phyloP scores from a whole-genome alignment of 371 early-diverging fungal species.

The Dinochytrium kinnereticum region DNA sequence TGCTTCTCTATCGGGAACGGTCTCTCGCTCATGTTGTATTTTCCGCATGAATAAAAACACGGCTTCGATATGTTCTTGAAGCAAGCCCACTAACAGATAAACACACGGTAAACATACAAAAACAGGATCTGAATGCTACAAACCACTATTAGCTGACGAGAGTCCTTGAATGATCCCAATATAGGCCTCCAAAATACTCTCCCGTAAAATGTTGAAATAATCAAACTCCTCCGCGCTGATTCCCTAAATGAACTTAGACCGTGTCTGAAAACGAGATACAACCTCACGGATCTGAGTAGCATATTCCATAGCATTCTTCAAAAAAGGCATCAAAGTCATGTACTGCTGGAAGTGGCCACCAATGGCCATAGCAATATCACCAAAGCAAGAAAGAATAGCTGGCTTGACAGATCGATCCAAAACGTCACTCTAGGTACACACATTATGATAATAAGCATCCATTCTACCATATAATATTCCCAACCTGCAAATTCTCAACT shows the following conservation, averaged over 20 bases:
- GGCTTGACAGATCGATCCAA: constrained; percentile 90
- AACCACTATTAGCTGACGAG: constrained; percentile 65
- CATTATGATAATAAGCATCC: background rate
- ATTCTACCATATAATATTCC: background rate
- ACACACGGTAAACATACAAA: background rate
- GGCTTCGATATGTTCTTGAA: constrained; percentile 65
- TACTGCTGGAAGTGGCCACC: constrained; percentile 85
- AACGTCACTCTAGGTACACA: constrained; percentile 55
- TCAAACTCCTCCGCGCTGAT: constrained; percentile 60
- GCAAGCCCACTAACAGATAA: constrained; percentile 53
- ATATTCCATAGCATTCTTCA: constrained; percentile 72
- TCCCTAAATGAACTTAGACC: too few relatives aligned
- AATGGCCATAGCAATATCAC: constrained; percentile 96
- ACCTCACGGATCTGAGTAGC: too few relatives aligned
- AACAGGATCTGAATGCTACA: background rate
- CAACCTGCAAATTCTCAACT: constrained; percentile 72
- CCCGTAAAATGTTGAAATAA: constrained; percentile 80
- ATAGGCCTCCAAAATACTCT: constrained; percentile 92
- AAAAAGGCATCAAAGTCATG: constrained; percentile 79
- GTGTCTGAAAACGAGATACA: too few relatives aligned
- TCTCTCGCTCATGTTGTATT: constrained; percentile 23
- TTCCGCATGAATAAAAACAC: constrained; percentile 78
- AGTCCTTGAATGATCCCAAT: constrained; percentile 94
- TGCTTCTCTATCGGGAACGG: constrained; percentile 59
- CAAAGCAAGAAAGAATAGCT: constrained; percentile 92